These are phyloP conservation scores for Bruguiera gymnorhiza DNA, from an alignment of 345 rosid genomes.

Conservation along the genomic window DNA sequence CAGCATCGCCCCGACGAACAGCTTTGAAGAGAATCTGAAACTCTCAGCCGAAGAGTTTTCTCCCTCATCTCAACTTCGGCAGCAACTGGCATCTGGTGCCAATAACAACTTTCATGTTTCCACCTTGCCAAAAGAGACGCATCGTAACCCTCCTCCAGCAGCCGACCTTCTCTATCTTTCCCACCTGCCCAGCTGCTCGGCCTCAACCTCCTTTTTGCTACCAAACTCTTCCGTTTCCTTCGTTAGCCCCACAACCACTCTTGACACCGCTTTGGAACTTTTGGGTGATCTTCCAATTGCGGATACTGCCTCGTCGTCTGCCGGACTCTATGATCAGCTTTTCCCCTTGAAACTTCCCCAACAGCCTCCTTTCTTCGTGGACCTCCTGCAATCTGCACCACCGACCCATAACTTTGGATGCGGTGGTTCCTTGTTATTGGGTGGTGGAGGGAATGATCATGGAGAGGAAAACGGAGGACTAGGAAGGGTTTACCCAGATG, in stretches of 20 bases:
- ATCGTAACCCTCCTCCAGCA: slow-evolving; percentile 21
- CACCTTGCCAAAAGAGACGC: slow-evolving; percentile 35
- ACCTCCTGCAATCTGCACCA: slow-evolving; percentile 33
- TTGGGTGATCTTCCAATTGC: slow-evolving; percentile 25
- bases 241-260: slow-evolving; percentile 17
- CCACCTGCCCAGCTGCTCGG: slow-evolving; percentile 43
- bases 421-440: slow-evolving; percentile 33
- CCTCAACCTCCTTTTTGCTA: slow-evolving; percentile 31
- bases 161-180: slow-evolving; percentile 69
- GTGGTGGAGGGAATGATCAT: slow-evolving; percentile 24
- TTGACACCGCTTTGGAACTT: slow-evolving; percentile 5
- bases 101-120: slow-evolving; percentile 23
- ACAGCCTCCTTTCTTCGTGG: slow-evolving; percentile 53
- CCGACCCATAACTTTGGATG: slow-evolving; percentile 30
- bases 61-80: slow-evolving; percentile 30
- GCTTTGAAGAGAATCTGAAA: slow-evolving; percentile 38
- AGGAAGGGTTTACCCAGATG: slow-evolving; percentile 32
- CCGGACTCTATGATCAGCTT: slow-evolving; percentile 52
- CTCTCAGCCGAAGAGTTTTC: slow-evolving; percentile 18
- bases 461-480: slow-evolving; percentile 7
- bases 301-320: slow-evolving; percentile 35
- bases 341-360: slow-evolving; percentile 59
- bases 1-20: slow-evolving; percentile 28
- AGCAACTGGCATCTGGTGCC: slow-evolving; percentile 31
- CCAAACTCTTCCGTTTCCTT: slow-evolving; percentile 48